phyloP scores from a whole-genome alignment of 2,329 filamentous ascomycete species.

The Colletotrichum simmondsii region DNA sequence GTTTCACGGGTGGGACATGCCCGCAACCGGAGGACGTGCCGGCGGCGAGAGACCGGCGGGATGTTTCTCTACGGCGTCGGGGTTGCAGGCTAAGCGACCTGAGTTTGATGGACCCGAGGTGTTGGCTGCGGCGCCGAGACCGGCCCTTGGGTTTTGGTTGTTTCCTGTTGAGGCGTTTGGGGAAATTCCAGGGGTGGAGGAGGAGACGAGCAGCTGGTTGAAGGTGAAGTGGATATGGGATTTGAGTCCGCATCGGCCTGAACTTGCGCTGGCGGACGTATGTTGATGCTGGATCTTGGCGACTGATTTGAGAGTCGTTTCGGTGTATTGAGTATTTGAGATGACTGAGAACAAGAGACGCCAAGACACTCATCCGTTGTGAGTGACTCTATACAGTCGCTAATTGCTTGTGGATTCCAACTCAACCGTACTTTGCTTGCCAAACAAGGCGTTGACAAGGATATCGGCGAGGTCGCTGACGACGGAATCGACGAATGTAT shows the following conservation, averaged over 20 bases:
- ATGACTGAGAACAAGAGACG: neutral
- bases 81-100: neutral
- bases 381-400: neutral
- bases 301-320: neutral
- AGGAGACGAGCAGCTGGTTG: neutral
- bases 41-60: slow-evolving; percentile 8
- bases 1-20: slow-evolving; percentile 22
- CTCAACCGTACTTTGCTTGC: too few species aligned
- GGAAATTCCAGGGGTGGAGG: neutral
- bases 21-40: neutral
- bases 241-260: slow-evolving; percentile 8
- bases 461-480: too few species aligned
- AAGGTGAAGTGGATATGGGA: neutral
- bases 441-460: too few species aligned
- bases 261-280: slow-evolving; percentile 14
- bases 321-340: too few species aligned
- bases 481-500: too few species aligned
- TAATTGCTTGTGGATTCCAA: too few species aligned
- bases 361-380: neutral
- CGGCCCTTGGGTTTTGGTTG: slow-evolving; percentile 30
- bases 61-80: slow-evolving; percentile 10
- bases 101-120: slow-evolving; percentile 9
- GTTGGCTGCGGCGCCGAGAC: slow-evolving; percentile 18
- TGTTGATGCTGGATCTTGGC: neutral
- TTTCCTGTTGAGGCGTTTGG: slow-evolving; percentile 15